A percentile compares a stretch with the other conserved stretches of the same genome.
Evolutionary conservation across 2,329 filamentous ascomycete species (phyloP).

Genomic region (Colletotrichum zoysiae): DNA sequence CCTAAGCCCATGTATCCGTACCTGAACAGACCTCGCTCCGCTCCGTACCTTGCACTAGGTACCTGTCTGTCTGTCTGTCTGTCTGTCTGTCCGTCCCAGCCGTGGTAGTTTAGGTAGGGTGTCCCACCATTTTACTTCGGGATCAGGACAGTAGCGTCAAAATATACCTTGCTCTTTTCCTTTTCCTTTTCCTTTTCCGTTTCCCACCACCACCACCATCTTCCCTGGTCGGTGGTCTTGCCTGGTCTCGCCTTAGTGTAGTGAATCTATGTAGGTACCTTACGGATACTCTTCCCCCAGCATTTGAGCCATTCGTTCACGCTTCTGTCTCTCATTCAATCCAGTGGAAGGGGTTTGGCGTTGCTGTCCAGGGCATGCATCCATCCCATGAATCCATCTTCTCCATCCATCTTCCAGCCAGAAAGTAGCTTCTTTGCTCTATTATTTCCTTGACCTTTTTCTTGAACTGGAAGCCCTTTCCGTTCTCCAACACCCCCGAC

Average conservation of each 20-base stretch:
- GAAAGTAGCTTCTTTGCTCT: conserved; percentile 8
- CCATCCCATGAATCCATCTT: conserved; percentile 4
- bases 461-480: background rate
- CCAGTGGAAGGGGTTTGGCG: background rate
- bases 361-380: conserved; percentile 14
- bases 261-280: background rate
- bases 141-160: conserved; percentile 1
- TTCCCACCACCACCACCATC: background rate
- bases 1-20: background rate
- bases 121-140: background rate
- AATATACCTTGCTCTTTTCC: background rate
- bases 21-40: background rate
- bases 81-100: too few relatives aligned
- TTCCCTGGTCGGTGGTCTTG: background rate
- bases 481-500: background rate
- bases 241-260: conserved; percentile 14
- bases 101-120: background rate
- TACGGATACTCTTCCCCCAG: conserved; percentile 8
- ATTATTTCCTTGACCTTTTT: background rate
- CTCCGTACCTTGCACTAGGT: background rate
- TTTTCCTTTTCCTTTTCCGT: background rate
- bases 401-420: background rate
- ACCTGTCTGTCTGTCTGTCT: too few relatives aligned
- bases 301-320: conserved; percentile 12
- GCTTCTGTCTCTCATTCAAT: background rate